Evolutionary conservation across 768 basidiomycete genomes (phyloP).

Genomic region (Lactarius hengduanensis): DNA sequence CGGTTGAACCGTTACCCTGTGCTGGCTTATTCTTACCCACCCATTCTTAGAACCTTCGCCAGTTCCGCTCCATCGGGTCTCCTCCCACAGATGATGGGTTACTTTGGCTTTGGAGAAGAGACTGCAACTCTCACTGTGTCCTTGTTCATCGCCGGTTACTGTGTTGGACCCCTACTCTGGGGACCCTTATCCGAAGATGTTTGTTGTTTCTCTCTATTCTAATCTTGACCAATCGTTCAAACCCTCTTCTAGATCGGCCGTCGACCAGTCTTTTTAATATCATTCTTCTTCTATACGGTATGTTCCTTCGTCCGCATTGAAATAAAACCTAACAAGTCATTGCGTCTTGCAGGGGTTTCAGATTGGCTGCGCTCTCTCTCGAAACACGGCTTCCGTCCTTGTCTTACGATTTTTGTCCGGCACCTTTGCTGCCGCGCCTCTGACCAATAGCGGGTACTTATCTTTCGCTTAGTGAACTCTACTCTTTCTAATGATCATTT

Average conservation of each 20-base stretch:
- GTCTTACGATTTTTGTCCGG: slow-evolving; percentile 72
- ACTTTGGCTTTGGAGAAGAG: slow-evolving; percentile 51
- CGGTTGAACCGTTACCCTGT: slow-evolving; percentile 29
- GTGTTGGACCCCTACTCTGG: slow-evolving; percentile 37
- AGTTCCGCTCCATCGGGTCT: slow-evolving; percentile 58
- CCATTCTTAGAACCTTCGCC: slow-evolving; percentile 52
- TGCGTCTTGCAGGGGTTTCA: slow-evolving; percentile 48
- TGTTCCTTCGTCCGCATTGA: slow-evolving; percentile 1
- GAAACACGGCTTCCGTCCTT: slow-evolving; percentile 62
- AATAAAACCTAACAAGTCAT: slow-evolving; percentile 8
- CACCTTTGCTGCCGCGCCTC: slow-evolving; percentile 62
- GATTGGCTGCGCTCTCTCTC: slow-evolving; percentile 58
- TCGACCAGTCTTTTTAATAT: slow-evolving; percentile 53
- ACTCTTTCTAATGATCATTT: slow-evolving; percentile 11
- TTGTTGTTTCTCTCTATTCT: slow-evolving; percentile 27
- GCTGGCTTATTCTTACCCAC: slow-evolving; percentile 7
- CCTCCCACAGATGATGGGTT: slow-evolving; percentile 42
- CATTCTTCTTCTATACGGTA: slow-evolving; percentile 57
- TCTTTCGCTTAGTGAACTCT: neutral
- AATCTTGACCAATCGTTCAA: neutral
- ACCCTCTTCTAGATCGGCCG: slow-evolving; percentile 42
- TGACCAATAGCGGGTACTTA: slow-evolving; percentile 64
- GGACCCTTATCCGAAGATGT: slow-evolving; percentile 37
- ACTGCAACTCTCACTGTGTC: slow-evolving; percentile 56
- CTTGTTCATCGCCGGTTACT: slow-evolving; percentile 68